phyloP scores from a whole-genome alignment of 495 filamentous ascomycete genomes.

The Pyrenula massariospora region DNA sequence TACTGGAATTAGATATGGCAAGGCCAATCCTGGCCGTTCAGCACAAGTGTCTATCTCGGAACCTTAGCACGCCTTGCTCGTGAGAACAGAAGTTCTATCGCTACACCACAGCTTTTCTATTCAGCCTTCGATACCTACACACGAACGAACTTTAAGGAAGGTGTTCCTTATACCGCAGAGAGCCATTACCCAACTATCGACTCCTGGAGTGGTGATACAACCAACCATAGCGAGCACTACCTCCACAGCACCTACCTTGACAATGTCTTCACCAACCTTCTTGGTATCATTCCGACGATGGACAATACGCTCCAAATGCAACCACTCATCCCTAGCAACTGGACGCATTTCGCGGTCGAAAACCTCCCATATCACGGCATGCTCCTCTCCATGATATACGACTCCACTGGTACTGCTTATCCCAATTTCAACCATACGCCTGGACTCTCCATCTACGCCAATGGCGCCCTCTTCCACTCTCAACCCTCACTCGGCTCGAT shows the following conservation, averaged over 20 bases:
- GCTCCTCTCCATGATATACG: constrained; percentile 26
- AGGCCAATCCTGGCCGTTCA: constrained; percentile 35
- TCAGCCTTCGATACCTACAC: constrained; percentile 22
- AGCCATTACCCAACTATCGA: constrained; percentile 28
- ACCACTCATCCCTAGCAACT: constrained; percentile 27
- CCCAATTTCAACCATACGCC: constrained; percentile 3
- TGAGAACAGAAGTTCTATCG: constrained; percentile 15
- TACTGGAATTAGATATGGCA: constrained; percentile 12
- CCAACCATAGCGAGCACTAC: constrained; percentile 33
- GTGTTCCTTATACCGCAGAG: constrained; percentile 30
- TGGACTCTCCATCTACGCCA: constrained; percentile 25
- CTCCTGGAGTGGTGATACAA: constrained; percentile 24
- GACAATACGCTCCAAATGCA: constrained; percentile 23
- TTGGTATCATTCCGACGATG: constrained; percentile 25
- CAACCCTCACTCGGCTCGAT: constrained; percentile 12
- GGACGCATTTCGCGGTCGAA: constrained; percentile 33
- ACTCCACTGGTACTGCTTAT: constrained; percentile 25
- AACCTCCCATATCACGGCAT: constrained; percentile 31
- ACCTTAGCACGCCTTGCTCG: constrained; percentile 17
- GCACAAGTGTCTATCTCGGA: constrained; percentile 9
- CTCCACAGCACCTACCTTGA: constrained; percentile 33
- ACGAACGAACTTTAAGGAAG: constrained; percentile 28
- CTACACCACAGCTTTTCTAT: constrained; percentile 19
- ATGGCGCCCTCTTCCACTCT: constrained; percentile 9
- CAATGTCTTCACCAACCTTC: constrained; percentile 32